Evolutionary conservation across 2,329 filamentous ascomycete species (phyloP).

Genomic region (Botrytis fragariae): DNA sequence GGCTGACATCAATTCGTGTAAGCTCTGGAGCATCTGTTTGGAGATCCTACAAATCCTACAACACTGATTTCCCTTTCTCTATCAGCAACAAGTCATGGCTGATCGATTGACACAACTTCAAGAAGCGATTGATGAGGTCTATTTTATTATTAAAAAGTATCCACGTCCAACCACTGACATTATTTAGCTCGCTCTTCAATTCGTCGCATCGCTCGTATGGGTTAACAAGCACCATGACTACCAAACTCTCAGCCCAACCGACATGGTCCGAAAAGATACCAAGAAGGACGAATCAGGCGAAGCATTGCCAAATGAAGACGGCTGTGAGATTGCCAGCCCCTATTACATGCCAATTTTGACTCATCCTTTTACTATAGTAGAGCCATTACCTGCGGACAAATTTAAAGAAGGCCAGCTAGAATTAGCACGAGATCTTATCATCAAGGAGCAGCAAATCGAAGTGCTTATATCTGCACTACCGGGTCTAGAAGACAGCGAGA

Average conservation of each 20-base stretch:
- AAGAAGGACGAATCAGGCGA: conserved; percentile 35
- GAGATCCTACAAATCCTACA: conserved; percentile 17
- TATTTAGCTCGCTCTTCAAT: conserved; percentile 62
- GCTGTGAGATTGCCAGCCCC: neutral
- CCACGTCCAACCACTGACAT: conserved; percentile 19
- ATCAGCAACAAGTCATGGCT: conserved; percentile 50
- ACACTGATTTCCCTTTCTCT: neutral
- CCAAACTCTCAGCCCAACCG: conserved; percentile 54
- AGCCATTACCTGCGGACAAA: conserved; percentile 59
- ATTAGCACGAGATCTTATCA: conserved; percentile 70
- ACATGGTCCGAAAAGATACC: conserved; percentile 58
- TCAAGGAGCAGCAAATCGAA: conserved; percentile 83
- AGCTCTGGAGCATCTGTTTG: conserved; percentile 1
- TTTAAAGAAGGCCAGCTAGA: conserved; percentile 69
- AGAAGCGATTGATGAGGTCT: conserved; percentile 78
- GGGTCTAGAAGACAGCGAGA: conserved; percentile 74
- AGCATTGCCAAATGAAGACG: conserved; percentile 17
- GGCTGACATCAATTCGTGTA: conserved; percentile 1
- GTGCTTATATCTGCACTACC: conserved; percentile 71
- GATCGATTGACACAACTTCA: conserved; percentile 82
- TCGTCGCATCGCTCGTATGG: conserved; percentile 65
- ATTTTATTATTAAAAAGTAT: conserved; percentile 21
- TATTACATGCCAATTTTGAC: conserved; percentile 14
- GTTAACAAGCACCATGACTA: conserved; percentile 68
- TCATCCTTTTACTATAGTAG: conserved; percentile 45